Evolutionary conservation across 352 stramenopile species (phyloP).

Genomic region (Pythium myriotylum): DNA sequence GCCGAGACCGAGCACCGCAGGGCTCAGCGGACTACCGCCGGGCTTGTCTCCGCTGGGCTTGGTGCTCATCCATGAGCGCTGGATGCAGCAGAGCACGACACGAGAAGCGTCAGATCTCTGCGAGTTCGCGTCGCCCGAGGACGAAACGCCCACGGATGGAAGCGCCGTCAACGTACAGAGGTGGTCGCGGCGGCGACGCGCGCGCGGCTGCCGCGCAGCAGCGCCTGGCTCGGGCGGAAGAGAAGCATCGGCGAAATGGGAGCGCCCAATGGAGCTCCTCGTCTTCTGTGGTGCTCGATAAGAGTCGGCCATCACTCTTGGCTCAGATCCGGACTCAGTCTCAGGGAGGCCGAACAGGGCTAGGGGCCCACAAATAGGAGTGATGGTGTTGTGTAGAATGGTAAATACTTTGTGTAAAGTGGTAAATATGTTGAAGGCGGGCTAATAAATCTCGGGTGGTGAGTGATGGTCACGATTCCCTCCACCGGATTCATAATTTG

Average conservation of each 20-base stretch:
- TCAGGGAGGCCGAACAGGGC: too few relatives aligned
- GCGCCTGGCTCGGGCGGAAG: constrained; percentile 24
- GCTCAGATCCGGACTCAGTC: too few relatives aligned
- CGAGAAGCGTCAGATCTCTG: not conserved
- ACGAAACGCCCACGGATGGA: not conserved
- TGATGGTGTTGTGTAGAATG: too few relatives aligned
- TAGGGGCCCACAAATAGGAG: too few relatives aligned
- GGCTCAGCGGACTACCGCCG: constrained; percentile 32
- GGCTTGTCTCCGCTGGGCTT: constrained; percentile 2
- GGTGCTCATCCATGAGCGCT: constrained; percentile 29
- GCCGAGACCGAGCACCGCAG: constrained; percentile 45
- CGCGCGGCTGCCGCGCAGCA: constrained; percentile 21
- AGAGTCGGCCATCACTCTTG: constrained; percentile 15
- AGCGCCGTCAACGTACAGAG: not conserved
- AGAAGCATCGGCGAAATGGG: constrained; percentile 11
- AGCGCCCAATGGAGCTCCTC: too few relatives aligned
- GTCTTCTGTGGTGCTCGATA: constrained; percentile 35
- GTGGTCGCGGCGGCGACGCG: not conserved
- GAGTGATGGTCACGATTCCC: too few relatives aligned
- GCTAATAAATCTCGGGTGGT: too few relatives aligned
- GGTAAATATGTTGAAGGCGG: too few relatives aligned
- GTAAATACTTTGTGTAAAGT: too few relatives aligned
- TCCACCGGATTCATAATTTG: too few relatives aligned
- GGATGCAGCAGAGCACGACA: not conserved
- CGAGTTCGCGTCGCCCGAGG: not conserved